Base-by-base conservation (phyloP, 768 basidiomycete genomes). In the Rhodosporidiobolus sp. region DNA sequence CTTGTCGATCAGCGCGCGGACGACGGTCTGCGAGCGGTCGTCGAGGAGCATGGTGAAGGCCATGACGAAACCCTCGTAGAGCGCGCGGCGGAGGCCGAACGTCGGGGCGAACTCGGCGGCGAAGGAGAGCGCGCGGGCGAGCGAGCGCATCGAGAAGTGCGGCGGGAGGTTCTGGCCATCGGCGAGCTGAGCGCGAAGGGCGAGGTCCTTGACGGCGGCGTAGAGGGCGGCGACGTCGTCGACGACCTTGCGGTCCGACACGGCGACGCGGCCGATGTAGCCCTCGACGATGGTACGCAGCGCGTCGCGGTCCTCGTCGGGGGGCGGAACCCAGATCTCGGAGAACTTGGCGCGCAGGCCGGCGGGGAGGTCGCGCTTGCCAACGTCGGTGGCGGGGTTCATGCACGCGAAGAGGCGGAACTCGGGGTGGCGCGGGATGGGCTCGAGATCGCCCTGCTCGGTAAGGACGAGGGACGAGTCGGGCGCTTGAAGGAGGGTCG, bases 321-420 rank as follows among this genome's bases (percentile, higher is more conserved):
- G 94, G 6, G 94, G 86, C n/a, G 90, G 88, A 0, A 97, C 94
- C 79, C 94, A 93, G 65, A 98, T 87, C 80, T 98, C 96, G 1
- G 94, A 96, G 83, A 99, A 98, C 43, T 90, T 88, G 17, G 89
- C 87, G 48, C 94, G 88, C 60, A 98, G 90, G 77, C 89, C 89
- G 9, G 91, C 89, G 26, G 93, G 92, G 0, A 99, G 88, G 78
- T 98, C 95, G 78, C 94, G 96, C 84, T 98, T 99, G 46, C 96
- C 96, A 22, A 97, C 90, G 77, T 99, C 96, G 7, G 94, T 99
- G 0, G 96, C 96, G 9, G 96, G 96, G 79, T 99, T 99, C 96
- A 99, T 99, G 80, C 96, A 99, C 8, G 94, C 94, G 78, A 98
- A 98, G 9, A 98, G 85, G 28, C 95, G 90, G 83, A 99, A 99